Base-by-base conservation (phyloP, 148 eudicot species). In the Drosera capensis region DNA sequence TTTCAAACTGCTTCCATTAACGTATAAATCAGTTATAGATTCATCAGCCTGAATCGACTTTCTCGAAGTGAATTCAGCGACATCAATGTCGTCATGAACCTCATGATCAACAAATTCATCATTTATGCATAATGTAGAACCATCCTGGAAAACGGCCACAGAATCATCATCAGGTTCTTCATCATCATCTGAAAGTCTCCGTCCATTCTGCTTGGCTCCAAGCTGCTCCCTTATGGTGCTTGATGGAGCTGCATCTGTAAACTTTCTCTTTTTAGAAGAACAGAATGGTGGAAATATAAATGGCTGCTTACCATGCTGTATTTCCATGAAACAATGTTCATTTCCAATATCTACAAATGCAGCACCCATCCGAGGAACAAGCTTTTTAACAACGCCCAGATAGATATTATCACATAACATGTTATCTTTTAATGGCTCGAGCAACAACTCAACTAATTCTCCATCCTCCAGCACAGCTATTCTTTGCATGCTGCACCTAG, bases 321-420 rank as follows among this genome's bases (percentile, higher is more conserved):
- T 78, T 65, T 71, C 79, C 94, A 88, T 78, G 46, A 88, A 73
- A 51, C 79, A 80, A 43, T 78, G 75, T 64, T 77, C 78, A 38
- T 77, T 64, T 35, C 92, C 94, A 52, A 88, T 84, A 61, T 84
- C 73, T 50, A 88, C 92, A 75, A 88, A 84, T 64, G 97, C 97
- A 58, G 92, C 93, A 40, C 94, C 92, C 92, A 87, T 82, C 56
- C 80, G 86, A 60, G 97, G 97, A 62, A 68, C 93, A 53, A 80
- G 75, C 55, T 75, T 73, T 26, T 78, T 66, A 34, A 88, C 68
- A 24, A 65, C 78, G 54, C 94, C 97, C 39, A 88, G 71, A 58
- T 88, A 88, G 60, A 88, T 79, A 67, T 78, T 88, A 71, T 78
- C 94, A 63, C 93, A 80, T 52, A 68, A 90, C 55, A 88, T 86